Percentiles rank a stretch among this genome's conserved stretches.
Conservation (phyloP, 2,329 filamentous ascomycete genomes). For the Fusarium virguliforme region DNA sequence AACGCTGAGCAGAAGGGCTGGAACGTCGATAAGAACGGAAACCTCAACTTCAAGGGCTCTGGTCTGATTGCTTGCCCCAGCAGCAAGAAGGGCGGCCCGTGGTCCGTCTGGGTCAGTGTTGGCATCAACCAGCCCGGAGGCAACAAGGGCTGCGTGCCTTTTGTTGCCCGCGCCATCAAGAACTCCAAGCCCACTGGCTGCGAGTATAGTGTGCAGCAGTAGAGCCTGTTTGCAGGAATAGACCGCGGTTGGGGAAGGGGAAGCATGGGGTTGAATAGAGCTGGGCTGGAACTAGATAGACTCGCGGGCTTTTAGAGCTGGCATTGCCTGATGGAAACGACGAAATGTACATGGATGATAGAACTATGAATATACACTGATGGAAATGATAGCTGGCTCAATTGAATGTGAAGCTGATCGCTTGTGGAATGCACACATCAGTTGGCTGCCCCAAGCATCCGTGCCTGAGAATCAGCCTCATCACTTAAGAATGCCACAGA, state of each 20-base stretch:
- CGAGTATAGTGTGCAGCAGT: conserved; percentile 5
- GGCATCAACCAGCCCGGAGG: conserved; percentile 3
- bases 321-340: not conserved
- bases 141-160: not conserved
- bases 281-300: not conserved
- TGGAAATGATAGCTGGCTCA: not conserved
- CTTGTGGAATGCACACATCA: too few relatives aligned
- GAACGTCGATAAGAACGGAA: conserved; percentile 59
- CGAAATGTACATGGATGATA: not conserved
- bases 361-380: not conserved
- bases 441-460: not conserved
- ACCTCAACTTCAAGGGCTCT: conserved; percentile 56
- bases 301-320: too few relatives aligned
- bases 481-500: too few relatives aligned
- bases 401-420: not conserved
- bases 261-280: not conserved
- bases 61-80: conserved; percentile 2
- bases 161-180: not conserved
- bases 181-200: conserved; percentile 1
- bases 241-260: not conserved
- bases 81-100: not conserved
- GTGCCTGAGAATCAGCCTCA: not conserved
- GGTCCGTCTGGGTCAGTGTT: not conserved
- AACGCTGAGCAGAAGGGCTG: conserved; percentile 66
- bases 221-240: not conserved